Base-by-base conservation (phyloP, 352 stramenopile species). In the Globisporangium apiculatum region DNA sequence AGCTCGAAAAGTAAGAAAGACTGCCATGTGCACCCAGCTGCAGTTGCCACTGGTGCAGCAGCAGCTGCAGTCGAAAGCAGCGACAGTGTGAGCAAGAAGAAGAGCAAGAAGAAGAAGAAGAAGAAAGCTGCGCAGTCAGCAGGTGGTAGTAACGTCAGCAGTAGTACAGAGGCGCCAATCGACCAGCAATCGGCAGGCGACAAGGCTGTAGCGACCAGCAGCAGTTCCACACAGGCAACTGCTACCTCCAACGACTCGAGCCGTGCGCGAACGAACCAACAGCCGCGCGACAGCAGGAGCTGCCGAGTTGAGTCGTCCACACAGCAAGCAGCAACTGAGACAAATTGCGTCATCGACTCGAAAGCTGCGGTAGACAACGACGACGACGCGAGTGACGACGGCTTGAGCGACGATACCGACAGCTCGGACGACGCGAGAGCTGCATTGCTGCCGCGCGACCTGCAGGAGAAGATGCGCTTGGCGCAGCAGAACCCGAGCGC, bases 401-500 rank as follows among this genome's bases (percentile, higher is more conserved):
- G 41, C 15, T 43, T 54, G 24, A 46, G 38, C 11, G 47, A 46
- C 14, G 47, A 55, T 42, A 62, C 14, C 15, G 46, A 35, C 12
- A 61, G 38, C 31, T 41, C 48, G 37, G 48, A 64, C 24, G 48
- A 60, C 4, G 60, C 38, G 18, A 51, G 15, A 12, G 15, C n/a
- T 24, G 37, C 4, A 5, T 12, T 31, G 7, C 66, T 68, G 18
- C 38, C 61, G 48, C 15, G 58, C 53, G 61, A 80, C 48, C 45
- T 89, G n/a, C 60, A 76, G 42, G 74, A 87, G 50, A 91, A 89
- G 48, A 74, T 91, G 55, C 71, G 67, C 11, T 71, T 90, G 37
- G 82, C 82, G 35, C 58, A 72, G 18, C 68, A 87, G 61, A 90
- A 91, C 51, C 77, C 77, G 3, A 91, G 80, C 55, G 82, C 79